phyloP scores from a whole-genome alignment of 2,329 filamentous ascomycete species.

The Scytalidium sp. region DNA sequence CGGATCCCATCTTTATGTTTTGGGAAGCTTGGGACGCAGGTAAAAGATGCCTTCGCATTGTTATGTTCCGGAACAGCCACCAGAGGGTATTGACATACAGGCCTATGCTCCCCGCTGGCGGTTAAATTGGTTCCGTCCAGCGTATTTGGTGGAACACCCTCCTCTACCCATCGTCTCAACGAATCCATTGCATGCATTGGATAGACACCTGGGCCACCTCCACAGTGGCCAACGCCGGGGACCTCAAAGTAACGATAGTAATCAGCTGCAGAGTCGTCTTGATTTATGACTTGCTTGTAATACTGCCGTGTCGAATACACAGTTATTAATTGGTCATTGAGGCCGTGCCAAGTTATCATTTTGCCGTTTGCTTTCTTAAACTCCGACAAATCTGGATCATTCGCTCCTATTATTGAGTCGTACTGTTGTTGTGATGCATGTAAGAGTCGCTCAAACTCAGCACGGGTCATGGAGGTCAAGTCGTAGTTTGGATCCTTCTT shows the following conservation, averaged over 20 bases:
- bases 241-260: conserved; percentile 31
- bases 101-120: background rate
- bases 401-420: conserved; percentile 6
- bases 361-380: conserved; percentile 10
- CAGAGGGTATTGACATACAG: background rate
- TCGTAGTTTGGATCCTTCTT: conserved; percentile 10
- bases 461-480: conserved; percentile 1
- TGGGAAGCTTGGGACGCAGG: too few relatives aligned
- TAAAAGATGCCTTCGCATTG: too few relatives aligned
- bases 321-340: background rate
- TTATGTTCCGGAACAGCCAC: too few relatives aligned
- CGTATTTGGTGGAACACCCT: conserved; percentile 24
- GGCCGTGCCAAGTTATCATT: conserved; percentile 14
- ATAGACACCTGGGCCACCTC: conserved; percentile 22
- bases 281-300: background rate
- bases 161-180: conserved; percentile 29
- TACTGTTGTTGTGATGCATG: conserved; percentile 6
- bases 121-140: background rate
- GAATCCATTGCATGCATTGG: conserved; percentile 23
- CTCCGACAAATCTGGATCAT: conserved; percentile 9
- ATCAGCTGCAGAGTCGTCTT: conserved; percentile 3
- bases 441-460: conserved; percentile 5
- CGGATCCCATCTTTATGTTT: too few relatives aligned
- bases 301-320: background rate
- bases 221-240: conserved; percentile 32